Conservation (phyloP, 306 rosid species). For the Sicyos edulis region DNA sequence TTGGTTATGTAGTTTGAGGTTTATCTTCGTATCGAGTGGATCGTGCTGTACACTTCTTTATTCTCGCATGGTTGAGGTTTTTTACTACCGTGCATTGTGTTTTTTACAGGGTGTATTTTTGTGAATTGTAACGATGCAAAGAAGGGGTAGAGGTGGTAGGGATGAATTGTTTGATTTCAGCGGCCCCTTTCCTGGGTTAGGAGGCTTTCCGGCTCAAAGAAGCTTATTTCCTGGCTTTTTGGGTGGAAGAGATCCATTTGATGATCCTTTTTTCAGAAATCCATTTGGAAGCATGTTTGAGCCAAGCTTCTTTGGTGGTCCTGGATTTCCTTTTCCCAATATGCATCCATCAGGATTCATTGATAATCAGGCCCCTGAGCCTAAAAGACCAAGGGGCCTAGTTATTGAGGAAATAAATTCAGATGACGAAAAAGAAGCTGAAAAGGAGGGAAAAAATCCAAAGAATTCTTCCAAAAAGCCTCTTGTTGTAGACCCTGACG, state of each 20-base stretch:
- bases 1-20: neutral
- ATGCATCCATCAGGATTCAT: conserved; percentile 51
- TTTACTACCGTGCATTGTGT: neutral
- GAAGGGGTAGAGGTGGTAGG: conserved; percentile 50
- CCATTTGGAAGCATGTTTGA: conserved; percentile 65
- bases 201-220: conserved; percentile 51
- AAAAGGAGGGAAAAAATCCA: conserved; percentile 40
- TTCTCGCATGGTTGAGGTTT: neutral
- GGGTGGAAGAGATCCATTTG: conserved; percentile 71
- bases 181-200: conserved; percentile 58
- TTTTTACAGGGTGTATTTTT: conserved; percentile 1
- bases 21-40: neutral
- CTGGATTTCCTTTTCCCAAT: conserved; percentile 35
- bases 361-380: conserved; percentile 48
- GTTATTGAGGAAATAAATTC: conserved; percentile 76
- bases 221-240: conserved; percentile 45
- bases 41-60: neutral
- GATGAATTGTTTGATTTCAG: conserved; percentile 27
- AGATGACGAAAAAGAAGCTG: conserved; percentile 51
- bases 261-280: conserved; percentile 68
- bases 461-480: conserved; percentile 47
- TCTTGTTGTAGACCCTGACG: conserved; percentile 48
- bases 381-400: conserved; percentile 46
- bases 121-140: conserved; percentile 17
- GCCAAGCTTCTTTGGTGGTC: conserved; percentile 40